Evolutionary conservation across 257 asterid species (phyloP).

Genomic region (Euphrasia confusa): DNA sequence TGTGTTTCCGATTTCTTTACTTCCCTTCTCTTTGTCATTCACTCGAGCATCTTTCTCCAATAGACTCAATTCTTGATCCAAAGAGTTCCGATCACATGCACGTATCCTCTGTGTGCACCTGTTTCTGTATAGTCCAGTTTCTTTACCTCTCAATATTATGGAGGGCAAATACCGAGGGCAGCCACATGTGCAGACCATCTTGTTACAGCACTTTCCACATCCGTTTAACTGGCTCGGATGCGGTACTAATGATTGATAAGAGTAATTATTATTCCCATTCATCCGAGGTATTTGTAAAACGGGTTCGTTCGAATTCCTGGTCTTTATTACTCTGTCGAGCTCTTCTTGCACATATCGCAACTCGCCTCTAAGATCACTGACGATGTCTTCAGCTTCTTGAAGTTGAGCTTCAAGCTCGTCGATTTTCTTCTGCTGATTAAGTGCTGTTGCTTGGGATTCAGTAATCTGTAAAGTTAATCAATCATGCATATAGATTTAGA

Average conservation of each 20-base stretch:
- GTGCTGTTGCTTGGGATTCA: conserved; percentile 49
- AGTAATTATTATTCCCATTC: conserved; percentile 23
- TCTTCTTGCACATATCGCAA: conserved; percentile 52
- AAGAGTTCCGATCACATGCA: conserved; percentile 49
- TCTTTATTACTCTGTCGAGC: conserved; percentile 45
- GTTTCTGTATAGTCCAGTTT: conserved; percentile 52
- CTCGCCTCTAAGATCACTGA: conserved; percentile 77
- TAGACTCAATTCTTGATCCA: conserved; percentile 29
- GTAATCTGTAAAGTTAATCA: conserved; percentile 37
- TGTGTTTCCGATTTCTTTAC: conserved; percentile 32
- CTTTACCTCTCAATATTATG: conserved; percentile 53
- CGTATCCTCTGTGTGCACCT: conserved; percentile 80
- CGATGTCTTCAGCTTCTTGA: conserved; percentile 88
- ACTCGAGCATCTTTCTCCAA: conserved; percentile 20
- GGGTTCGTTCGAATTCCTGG: conserved; percentile 24
- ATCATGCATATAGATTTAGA: conserved; percentile 1
- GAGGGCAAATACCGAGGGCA: conserved; percentile 48
- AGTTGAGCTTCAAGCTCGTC: conserved; percentile 94
- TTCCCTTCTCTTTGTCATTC: conserved; percentile 29
- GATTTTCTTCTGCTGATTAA: conserved; percentile 62
- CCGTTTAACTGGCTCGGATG: conserved; percentile 23
- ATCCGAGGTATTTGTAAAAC: conserved; percentile 16
- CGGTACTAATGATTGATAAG: conserved; percentile 23
- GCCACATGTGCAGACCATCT: conserved; percentile 32
- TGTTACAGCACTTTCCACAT: conserved; percentile 32